Conservation (phyloP, 208 protist genomes). For the Trypanosoma theileri region DNA sequence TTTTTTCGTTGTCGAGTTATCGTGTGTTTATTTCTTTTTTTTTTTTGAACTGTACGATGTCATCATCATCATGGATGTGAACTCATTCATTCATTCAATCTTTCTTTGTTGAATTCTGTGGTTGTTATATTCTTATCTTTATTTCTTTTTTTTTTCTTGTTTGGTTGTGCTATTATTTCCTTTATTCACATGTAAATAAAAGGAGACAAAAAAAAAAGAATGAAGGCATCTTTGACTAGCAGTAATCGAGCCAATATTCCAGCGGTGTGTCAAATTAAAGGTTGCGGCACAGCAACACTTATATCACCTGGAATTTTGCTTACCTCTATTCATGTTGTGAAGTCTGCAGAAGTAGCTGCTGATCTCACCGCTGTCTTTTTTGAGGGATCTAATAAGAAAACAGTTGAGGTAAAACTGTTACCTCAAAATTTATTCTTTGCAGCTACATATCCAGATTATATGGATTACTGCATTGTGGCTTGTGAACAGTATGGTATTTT, state of each 20-base stretch:
- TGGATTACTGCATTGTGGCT: slow-evolving; percentile 91
- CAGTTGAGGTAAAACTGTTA: slow-evolving; percentile 62
- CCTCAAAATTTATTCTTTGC: slow-evolving; percentile 78
- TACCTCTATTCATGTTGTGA: slow-evolving; percentile 48
- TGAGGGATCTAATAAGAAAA: slow-evolving; percentile 84
- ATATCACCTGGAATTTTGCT: slow-evolving; percentile 70
- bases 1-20: no score
- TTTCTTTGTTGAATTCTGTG: slow-evolving; percentile 11
- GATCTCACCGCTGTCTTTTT: slow-evolving; percentile 81
- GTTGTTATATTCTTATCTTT: not conserved
- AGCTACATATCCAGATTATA: slow-evolving; percentile 76
- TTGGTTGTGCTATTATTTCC: not conserved
- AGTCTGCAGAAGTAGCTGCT: slow-evolving; percentile 33
- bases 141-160: not conserved
- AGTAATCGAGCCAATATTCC: slow-evolving; percentile 85
- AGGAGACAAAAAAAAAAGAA: slow-evolving; percentile 20
- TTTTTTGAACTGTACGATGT: no score
- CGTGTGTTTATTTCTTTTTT: no score
- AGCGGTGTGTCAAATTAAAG: slow-evolving; percentile 81
- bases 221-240: slow-evolving; percentile 50
- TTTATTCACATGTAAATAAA: not conserved
- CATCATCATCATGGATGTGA: no score
- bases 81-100: not conserved
- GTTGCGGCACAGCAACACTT: slow-evolving; percentile 66
- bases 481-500: slow-evolving; percentile 68